Evolutionary conservation across 495 filamentous ascomycete species (phyloP).

Genomic region (Melanomma pulvis-pyrius): DNA sequence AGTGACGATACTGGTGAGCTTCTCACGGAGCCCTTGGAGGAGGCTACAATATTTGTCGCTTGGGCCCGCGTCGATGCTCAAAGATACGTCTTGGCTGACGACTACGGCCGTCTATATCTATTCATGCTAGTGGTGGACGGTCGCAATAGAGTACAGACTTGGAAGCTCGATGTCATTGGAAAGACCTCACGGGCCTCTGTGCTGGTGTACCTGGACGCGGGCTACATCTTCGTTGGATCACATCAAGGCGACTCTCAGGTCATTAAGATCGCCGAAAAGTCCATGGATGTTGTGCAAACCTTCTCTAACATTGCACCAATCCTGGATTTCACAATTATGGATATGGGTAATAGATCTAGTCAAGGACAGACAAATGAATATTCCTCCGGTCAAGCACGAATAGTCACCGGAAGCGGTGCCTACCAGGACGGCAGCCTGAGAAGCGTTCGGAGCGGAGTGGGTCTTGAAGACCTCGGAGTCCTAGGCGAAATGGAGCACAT

Average conservation of each 20-base stretch:
- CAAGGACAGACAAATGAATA: conserved; percentile 83
- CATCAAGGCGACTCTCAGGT: conserved; percentile 92
- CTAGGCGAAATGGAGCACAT: conserved; percentile 79
- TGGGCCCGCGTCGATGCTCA: conserved; percentile 84
- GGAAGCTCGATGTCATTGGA: conserved; percentile 69
- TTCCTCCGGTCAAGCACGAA: conserved; percentile 90
- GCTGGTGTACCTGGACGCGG: conserved; percentile 77
- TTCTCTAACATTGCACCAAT: conserved; percentile 87
- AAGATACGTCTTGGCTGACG: conserved; percentile 84
- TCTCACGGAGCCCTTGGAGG: conserved; percentile 62
- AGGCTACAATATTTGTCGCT: conserved; percentile 79
- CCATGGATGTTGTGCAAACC: conserved; percentile 71
- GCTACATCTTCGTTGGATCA: conserved; percentile 81
- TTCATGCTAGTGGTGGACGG: conserved; percentile 71
- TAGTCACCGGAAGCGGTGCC: conserved; percentile 89
- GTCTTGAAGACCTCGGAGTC: conserved; percentile 83
- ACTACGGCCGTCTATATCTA: conserved; percentile 80
- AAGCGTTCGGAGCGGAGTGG: conserved; percentile 90
- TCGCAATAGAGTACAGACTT: conserved; percentile 63
- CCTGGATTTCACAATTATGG: conserved; percentile 91
- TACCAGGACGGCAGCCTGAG: conserved; percentile 82
- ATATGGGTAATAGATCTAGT: conserved; percentile 80
- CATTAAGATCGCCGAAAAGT: conserved; percentile 59
- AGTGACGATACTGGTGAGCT: conserved; percentile 68
- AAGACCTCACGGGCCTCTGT: conserved; percentile 71